These are phyloP conservation scores for Metarhizium album DNA, from an alignment of 2,329 filamentous ascomycete species.

Conservation along the genomic window DNA sequence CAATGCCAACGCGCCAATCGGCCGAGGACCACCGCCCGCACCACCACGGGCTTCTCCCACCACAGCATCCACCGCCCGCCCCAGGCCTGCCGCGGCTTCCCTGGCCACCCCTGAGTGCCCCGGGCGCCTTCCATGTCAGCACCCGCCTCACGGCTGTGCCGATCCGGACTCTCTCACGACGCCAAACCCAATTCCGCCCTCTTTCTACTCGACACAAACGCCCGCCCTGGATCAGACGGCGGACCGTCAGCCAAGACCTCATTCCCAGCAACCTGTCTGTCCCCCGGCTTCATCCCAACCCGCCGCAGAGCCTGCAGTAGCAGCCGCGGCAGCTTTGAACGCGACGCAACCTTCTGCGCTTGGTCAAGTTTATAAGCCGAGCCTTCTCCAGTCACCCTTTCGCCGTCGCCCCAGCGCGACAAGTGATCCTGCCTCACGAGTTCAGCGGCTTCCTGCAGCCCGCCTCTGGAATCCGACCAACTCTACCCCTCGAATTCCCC, in stretches of 20 bases:
- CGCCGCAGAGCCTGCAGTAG: neutral
- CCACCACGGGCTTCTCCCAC: neutral
- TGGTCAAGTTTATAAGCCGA: neutral
- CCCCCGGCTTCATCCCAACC: constrained; percentile 9
- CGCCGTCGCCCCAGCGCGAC: constrained; percentile 26
- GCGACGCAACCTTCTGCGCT: constrained; percentile 1
- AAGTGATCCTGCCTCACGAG: constrained; percentile 15
- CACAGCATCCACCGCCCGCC: neutral
- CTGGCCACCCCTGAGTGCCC: constrained; percentile 12
- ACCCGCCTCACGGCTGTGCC: constrained; percentile 37
- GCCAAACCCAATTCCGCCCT: constrained; percentile 29
- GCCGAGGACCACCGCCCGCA: neutral
- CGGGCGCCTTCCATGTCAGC: constrained; percentile 31
- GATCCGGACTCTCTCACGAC: constrained; percentile 34
- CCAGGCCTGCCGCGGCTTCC: neutral
- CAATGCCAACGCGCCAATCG: neutral
- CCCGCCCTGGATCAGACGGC: constrained; percentile 20
- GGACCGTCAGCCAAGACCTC: constrained; percentile 18
- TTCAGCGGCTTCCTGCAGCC: constrained; percentile 32
- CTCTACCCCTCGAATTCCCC: constrained; percentile 38
- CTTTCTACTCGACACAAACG: constrained; percentile 12
- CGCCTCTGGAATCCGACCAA: constrained; percentile 53
- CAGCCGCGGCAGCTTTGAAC: neutral
- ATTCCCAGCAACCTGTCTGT: constrained; percentile 22
- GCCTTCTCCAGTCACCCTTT: constrained; percentile 25